phyloP scores from a whole-genome alignment of 768 basidiomycete genomes.

The Macrolepiota dolichaula region DNA sequence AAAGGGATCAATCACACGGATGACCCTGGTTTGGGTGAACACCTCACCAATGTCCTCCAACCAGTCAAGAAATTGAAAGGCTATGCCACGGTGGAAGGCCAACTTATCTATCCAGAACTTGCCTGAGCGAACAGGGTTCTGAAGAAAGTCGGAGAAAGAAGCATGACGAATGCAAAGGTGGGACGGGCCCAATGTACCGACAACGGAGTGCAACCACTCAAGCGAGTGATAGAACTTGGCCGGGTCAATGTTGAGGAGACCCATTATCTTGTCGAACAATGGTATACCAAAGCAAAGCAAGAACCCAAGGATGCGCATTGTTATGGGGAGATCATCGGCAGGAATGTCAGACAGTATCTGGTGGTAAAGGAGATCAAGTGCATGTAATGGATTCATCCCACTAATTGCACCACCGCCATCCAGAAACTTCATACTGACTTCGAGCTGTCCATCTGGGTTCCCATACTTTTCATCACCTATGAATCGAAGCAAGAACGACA shows the following conservation, averaged over 20 bases:
- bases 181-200: not conserved
- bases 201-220: not conserved
- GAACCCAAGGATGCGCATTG: too few relatives aligned
- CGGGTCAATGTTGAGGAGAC: not conserved
- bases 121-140: not conserved
- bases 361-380: too few relatives aligned
- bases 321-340: not conserved
- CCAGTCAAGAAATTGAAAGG: not conserved
- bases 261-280: not conserved
- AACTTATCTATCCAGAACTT: not conserved
- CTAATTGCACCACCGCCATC: too few relatives aligned
- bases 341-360: slow-evolving; percentile 1
- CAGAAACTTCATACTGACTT: too few relatives aligned
- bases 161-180: not conserved
- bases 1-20: too few relatives aligned
- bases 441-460: not conserved
- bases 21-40: too few relatives aligned
- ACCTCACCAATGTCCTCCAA: too few relatives aligned
- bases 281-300: not conserved
- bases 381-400: too few relatives aligned
- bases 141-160: not conserved
- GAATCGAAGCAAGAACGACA: too few relatives aligned
- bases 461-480: not conserved
- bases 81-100: not conserved
- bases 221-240: not conserved